Conservation (phyloP, 139 green algal genomes). For the Coelastrella sp. region DNA sequence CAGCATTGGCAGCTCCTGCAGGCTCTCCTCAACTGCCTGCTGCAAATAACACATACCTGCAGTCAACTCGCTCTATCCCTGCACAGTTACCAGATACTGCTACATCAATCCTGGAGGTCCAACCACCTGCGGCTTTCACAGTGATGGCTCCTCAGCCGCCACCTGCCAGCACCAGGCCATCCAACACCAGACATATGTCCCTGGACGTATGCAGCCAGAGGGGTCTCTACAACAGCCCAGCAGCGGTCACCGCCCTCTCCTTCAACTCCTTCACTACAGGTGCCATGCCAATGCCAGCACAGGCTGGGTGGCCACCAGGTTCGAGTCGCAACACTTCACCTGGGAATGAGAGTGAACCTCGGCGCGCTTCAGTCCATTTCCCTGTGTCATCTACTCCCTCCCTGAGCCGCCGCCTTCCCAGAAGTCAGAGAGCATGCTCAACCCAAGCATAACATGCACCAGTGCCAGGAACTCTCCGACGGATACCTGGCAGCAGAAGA, state of each 20-base stretch:
- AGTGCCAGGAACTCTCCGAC: constrained; percentile 5
- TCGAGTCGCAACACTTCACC: too few species aligned
- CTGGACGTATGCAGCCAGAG: background rate
- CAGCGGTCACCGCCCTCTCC: too few species aligned
- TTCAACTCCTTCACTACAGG: too few species aligned
- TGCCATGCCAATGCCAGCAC: too few species aligned
- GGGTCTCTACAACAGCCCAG: too few species aligned
- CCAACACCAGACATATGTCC: background rate
- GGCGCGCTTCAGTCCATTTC: too few species aligned
- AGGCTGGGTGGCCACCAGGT: too few species aligned
- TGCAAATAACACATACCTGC: background rate
- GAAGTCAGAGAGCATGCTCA: too few species aligned
- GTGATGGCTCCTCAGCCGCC: background rate
- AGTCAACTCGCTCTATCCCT: constrained; percentile 1
- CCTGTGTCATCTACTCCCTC: too few species aligned
- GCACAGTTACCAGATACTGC: background rate
- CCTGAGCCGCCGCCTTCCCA: too few species aligned
- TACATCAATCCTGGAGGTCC: background rate
- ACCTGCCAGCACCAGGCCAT: background rate
- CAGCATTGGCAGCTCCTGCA: background rate
- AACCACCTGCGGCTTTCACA: background rate
- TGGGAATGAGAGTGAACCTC: too few species aligned
- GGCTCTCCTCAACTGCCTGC: background rate
- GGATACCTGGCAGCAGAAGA: background rate
- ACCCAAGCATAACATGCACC: background rate